A percentile compares a stretch with the other conserved stretches of the same genome.
phyloP scores from a whole-genome alignment of 2,329 filamentous ascomycete genomes.

The Metarhizium sp. region DNA sequence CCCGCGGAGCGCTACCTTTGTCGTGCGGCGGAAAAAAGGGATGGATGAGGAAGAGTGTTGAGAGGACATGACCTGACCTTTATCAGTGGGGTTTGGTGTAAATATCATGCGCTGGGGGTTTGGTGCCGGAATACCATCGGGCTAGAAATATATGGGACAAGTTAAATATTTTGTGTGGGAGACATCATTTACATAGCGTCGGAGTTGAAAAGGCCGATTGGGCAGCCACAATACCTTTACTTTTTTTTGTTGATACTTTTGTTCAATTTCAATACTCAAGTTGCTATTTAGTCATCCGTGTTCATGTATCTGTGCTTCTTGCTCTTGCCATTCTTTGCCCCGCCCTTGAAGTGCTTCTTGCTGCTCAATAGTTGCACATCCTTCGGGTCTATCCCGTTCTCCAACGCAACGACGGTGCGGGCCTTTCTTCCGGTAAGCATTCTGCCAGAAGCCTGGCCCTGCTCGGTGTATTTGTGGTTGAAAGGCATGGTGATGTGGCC shows the following conservation, averaged over 20 bases:
- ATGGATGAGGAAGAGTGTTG: background rate
- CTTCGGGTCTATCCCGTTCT: conserved; percentile 74
- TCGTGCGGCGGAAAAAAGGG: background rate
- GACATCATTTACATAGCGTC: too few relatives aligned
- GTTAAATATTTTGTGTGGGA: too few relatives aligned
- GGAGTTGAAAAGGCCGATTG: too few relatives aligned
- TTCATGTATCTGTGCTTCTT: conserved; percentile 24
- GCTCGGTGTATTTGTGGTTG: conserved; percentile 79
- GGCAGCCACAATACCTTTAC: too few relatives aligned
- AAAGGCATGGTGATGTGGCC: conserved; percentile 73
- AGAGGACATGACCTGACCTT: background rate
- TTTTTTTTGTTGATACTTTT: too few relatives aligned
- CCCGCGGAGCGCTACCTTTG: background rate
- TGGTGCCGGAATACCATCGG: too few relatives aligned
- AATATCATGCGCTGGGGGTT: too few relatives aligned
- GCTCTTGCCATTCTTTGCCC: conserved; percentile 49
- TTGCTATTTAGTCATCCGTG: conserved; percentile 5
- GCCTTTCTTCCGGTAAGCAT: conserved; percentile 76
- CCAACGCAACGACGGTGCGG: conserved; percentile 68
- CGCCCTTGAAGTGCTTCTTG: conserved; percentile 95
- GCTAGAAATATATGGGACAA: too few relatives aligned
- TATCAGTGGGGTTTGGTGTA: too few relatives aligned
- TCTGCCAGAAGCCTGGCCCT: conserved; percentile 52
- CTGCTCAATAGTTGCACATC: conserved; percentile 57
- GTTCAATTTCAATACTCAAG: background rate